A percentile compares a stretch with the other conserved stretches of the same genome.
These are phyloP conservation scores for Rhizopus stolonifer DNA, from an alignment of 371 early-diverging fungal genomes.

Conservation along the genomic window DNA sequence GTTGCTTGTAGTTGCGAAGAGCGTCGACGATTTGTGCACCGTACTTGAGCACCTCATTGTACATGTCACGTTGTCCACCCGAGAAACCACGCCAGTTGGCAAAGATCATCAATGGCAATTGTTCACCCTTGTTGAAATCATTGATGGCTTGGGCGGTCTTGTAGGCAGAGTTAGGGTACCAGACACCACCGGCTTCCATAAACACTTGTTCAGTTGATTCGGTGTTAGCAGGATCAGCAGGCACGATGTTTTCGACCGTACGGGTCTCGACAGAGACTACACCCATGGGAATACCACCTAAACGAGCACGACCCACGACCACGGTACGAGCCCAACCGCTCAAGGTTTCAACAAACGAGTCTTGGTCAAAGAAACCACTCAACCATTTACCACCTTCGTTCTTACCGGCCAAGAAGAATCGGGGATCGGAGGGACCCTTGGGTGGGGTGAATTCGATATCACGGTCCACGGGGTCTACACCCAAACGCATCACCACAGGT, in stretches of 20 bases:
- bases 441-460: constrained; percentile 77
- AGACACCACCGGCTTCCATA: constrained; percentile 96
- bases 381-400: constrained; percentile 71
- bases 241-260: constrained; percentile 86
- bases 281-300: constrained; percentile 97
- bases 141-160: constrained; percentile 98
- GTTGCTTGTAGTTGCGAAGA: constrained; percentile 89
- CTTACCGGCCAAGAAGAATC: constrained; percentile 85
- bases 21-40: constrained; percentile 98
- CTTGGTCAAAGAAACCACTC: constrained; percentile 92
- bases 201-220: constrained; percentile 86
- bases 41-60: constrained; percentile 95
- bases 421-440: constrained; percentile 90
- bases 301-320: constrained; percentile 91
- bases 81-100: constrained; percentile 99
- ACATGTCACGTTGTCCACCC: constrained; percentile 99
- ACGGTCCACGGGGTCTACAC: constrained; percentile 71
- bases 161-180: constrained; percentile 98
- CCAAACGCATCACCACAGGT: constrained; percentile 57
- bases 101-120: constrained; percentile 96
- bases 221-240: constrained; percentile 93
- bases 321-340: constrained; percentile 68
- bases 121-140: constrained; percentile 98
- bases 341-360: constrained; percentile 83
- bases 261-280: constrained; percentile 97